Percentiles rank a stretch among this genome's conserved stretches.
These are phyloP conservation scores for Pterulicium gracile DNA, from an alignment of 1,284 basidiomycete species.

Conservation along the genomic window DNA sequence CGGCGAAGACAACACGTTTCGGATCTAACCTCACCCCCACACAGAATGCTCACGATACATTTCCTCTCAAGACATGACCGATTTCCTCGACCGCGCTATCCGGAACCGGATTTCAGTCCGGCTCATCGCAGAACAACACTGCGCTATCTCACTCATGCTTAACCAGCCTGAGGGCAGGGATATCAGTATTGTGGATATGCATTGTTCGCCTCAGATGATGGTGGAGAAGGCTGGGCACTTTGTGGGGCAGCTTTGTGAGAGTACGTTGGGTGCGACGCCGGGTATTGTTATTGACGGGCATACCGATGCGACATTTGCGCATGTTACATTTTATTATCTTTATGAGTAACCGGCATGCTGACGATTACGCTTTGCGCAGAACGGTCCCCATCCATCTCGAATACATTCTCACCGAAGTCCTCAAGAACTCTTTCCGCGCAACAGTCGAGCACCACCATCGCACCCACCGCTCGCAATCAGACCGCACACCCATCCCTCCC, in stretches of 20 bases:
- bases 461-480: constrained; percentile 22
- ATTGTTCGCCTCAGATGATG: constrained; percentile 61
- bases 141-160: constrained; percentile 66
- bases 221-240: constrained; percentile 71
- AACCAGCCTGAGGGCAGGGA: constrained; percentile 26
- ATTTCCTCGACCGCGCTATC: constrained; percentile 79
- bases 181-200: constrained; percentile 60
- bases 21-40: constrained; percentile 50
- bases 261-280: constrained; percentile 72
- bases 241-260: constrained; percentile 76
- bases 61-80: constrained; percentile 63
- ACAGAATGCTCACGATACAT: constrained; percentile 74
- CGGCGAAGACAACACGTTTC: constrained; percentile 2
- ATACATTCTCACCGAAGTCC: constrained; percentile 78
- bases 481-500: constrained; percentile 37
- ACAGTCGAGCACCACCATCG: constrained; percentile 70
- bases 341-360: constrained; percentile 10
- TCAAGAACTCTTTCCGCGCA: constrained; percentile 87
- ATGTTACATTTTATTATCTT: constrained; percentile 21
- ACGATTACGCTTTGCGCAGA: constrained; percentile 32
- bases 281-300: constrained; percentile 59
- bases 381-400: constrained; percentile 86
- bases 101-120: constrained; percentile 82
- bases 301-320: constrained; percentile 67
- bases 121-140: constrained; percentile 87